These are phyloP conservation scores for Fusarium sp. DNA, from an alignment of 2,329 filamentous ascomycete genomes.

Conservation along the genomic window DNA sequence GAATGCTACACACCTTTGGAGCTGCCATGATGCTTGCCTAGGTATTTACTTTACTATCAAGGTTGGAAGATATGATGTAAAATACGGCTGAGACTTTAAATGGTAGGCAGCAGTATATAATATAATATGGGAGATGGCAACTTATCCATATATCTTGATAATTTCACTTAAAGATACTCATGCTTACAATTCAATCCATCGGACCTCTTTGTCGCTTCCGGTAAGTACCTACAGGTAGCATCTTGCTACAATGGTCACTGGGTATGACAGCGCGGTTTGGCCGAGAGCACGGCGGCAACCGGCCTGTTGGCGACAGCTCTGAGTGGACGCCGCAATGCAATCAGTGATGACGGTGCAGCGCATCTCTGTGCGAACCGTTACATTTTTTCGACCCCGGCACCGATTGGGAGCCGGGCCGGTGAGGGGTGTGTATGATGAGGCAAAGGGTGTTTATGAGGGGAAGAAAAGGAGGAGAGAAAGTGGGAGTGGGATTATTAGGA, in stretches of 20 bases:
- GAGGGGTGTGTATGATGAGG: slow-evolving; percentile 31
- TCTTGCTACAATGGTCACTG: slow-evolving; percentile 28
- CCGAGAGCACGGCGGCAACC: slow-evolving; percentile 33
- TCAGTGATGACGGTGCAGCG: slow-evolving; percentile 20
- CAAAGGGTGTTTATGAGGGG: slow-evolving; percentile 30
- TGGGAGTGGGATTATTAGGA: too few relatives aligned
- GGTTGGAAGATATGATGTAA: slow-evolving; percentile 13
- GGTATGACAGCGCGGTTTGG: slow-evolving; percentile 27
- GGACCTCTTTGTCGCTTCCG: slow-evolving; percentile 30
- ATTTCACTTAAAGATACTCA: slow-evolving; percentile 12
- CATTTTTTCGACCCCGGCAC: slow-evolving; percentile 31
- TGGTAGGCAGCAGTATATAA: slow-evolving; percentile 21
- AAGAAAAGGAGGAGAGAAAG: neutral
- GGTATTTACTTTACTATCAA: slow-evolving; percentile 9
- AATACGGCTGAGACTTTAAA: slow-evolving; percentile 15
- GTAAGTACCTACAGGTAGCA: slow-evolving; percentile 1
- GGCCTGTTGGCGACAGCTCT: slow-evolving; percentile 8
- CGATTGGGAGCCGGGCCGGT: slow-evolving; percentile 38
- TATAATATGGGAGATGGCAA: slow-evolving; percentile 13
- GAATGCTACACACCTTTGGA: slow-evolving; percentile 38
- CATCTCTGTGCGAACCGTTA: slow-evolving; percentile 13
- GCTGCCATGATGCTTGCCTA: slow-evolving; percentile 37
- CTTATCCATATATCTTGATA: slow-evolving; percentile 13
- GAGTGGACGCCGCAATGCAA: slow-evolving; percentile 1
- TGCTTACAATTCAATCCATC: slow-evolving; percentile 26